Evolutionary conservation across 139 green algal genomes (phyloP).

Genomic region (Picochlorum sp.): DNA sequence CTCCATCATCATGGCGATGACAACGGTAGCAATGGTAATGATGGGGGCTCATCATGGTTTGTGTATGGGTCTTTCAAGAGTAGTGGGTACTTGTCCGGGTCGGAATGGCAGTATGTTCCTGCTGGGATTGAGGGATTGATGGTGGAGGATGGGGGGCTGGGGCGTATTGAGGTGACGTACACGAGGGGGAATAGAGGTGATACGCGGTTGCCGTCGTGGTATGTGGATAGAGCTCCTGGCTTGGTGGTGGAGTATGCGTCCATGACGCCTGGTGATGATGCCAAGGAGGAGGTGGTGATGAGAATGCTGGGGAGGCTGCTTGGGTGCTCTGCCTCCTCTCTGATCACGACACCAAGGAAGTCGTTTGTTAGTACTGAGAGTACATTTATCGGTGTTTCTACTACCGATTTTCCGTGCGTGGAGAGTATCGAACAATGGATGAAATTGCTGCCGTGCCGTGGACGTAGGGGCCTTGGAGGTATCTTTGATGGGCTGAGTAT

Average conservation of each 20-base stretch:
- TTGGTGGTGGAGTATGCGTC: neutral
- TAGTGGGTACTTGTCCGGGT: too few relatives aligned
- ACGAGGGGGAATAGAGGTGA: constrained; percentile 1
- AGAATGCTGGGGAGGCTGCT: constrained; percentile 3
- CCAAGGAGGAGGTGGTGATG: neutral
- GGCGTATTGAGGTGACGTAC: neutral
- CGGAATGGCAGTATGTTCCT: neutral
- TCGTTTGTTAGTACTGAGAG: neutral
- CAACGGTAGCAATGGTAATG: too few relatives aligned
- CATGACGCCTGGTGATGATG: neutral
- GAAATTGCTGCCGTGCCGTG: constrained; percentile 78
- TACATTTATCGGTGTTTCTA: constrained; percentile 52
- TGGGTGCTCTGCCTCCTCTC: neutral
- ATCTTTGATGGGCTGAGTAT: neutral
- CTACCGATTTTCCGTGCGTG: constrained; percentile 70
- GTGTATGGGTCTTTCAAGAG: too few relatives aligned
- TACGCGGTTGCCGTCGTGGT: neutral
- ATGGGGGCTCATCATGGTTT: too few relatives aligned
- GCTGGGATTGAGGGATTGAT: neutral
- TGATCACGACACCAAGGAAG: neutral
- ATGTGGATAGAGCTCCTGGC: neutral
- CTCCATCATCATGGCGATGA: too few relatives aligned
- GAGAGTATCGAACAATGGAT: constrained; percentile 91
- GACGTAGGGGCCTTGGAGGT: constrained; percentile 28
- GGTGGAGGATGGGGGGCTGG: neutral